Conservation (phyloP, 2,329 filamentous ascomycete species). For the Paraphaeosphaeria sporulosa region DNA sequence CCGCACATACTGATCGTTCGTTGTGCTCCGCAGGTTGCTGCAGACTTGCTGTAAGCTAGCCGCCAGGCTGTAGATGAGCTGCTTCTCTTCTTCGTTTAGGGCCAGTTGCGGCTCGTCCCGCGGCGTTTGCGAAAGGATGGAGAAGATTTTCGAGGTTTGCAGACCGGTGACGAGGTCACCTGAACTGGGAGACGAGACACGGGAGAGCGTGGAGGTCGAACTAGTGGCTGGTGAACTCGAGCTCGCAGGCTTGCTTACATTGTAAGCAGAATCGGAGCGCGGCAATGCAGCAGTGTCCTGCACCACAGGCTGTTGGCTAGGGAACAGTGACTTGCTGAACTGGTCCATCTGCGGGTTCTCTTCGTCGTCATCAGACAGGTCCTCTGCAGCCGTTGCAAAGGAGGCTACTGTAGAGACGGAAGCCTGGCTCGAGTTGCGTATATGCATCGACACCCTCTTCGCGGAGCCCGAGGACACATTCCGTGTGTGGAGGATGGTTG, state of each 20-base stretch:
- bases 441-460: conserved; percentile 48
- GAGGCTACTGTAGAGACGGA: conserved; percentile 68
- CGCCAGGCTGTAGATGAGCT: conserved; percentile 59
- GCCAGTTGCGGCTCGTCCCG: conserved; percentile 42
- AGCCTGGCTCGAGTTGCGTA: conserved; percentile 64
- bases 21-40: conserved; percentile 56
- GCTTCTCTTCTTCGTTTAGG: conserved; percentile 63
- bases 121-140: conserved; percentile 50
- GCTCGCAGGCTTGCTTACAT: conserved; percentile 35
- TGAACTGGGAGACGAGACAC: conserved; percentile 38
- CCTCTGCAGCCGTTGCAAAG: conserved; percentile 70
- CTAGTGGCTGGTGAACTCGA: conserved; percentile 41
- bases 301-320: conserved; percentile 26
- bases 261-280: conserved; percentile 45
- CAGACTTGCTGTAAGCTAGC: conserved; percentile 64
- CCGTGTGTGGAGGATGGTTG: conserved; percentile 33
- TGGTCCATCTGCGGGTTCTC: conserved; percentile 54
- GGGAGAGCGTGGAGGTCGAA: conserved; percentile 25
- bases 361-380: conserved; percentile 46
- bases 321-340: conserved; percentile 43
- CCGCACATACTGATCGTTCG: conserved; percentile 63
- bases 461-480: conserved; percentile 27
- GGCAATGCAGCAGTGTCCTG: conserved; percentile 29
- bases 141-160: conserved; percentile 52
- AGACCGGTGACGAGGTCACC: conserved; percentile 41